Evolutionary conservation across 805 yeast species (phyloP).

Genomic region (Saturnispora serradocipensis): DNA sequence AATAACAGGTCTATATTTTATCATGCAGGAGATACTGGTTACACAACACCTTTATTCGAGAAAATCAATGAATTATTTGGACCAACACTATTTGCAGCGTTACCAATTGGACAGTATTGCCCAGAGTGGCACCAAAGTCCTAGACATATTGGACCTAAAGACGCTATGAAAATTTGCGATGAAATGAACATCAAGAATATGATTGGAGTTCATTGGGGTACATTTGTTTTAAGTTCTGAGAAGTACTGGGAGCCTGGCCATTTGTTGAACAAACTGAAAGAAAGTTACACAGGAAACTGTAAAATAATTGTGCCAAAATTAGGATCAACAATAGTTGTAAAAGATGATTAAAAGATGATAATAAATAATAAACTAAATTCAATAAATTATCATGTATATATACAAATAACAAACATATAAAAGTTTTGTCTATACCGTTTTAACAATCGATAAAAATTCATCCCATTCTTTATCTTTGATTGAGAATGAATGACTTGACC

Average conservation of each 20-base stretch:
- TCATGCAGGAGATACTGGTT: conserved; percentile 96
- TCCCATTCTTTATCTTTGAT: conserved; percentile 56
- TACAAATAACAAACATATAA: not conserved
- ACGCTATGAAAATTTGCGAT: conserved; percentile 57
- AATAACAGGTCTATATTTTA: conserved; percentile 65
- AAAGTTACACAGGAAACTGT: conserved; percentile 26
- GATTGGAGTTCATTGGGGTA: conserved; percentile 95
- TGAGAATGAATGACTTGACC: conserved; percentile 52
- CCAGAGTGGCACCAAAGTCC: conserved; percentile 93
- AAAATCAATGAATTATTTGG: conserved; percentile 61
- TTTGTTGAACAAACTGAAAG: conserved; percentile 43
- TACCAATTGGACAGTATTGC: conserved; percentile 93
- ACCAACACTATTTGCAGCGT: conserved; percentile 53
- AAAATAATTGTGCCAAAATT: conserved; percentile 58
- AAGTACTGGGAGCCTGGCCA: conserved; percentile 77
- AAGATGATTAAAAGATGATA: conserved; percentile 15
- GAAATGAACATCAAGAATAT: conserved; percentile 53
- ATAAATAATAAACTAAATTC: not conserved
- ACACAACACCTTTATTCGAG: conserved; percentile 60
- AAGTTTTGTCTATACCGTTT: conserved; percentile 6
- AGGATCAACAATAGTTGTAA: conserved; percentile 60
- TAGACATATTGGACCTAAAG: conserved; percentile 77
- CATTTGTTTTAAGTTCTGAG: conserved; percentile 83
- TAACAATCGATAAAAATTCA: conserved; percentile 29
- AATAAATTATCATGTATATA: not conserved